Conservation (phyloP, 1,284 basidiomycete genomes). For the Boletus sp. region DNA sequence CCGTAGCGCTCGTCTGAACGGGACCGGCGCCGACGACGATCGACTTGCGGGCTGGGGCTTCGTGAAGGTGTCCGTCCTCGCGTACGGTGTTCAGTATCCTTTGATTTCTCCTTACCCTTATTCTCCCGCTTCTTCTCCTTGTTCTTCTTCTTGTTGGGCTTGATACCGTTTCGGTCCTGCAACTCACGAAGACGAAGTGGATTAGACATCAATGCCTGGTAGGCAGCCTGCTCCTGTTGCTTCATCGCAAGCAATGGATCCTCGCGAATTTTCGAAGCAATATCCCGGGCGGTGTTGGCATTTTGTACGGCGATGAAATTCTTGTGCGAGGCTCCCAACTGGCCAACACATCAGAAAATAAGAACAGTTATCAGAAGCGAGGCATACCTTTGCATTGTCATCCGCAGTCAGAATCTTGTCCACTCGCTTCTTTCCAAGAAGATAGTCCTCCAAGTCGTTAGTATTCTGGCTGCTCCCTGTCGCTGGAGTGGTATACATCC, state of each 20-base stretch:
- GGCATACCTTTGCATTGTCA: slow-evolving; percentile 81
- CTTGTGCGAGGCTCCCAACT: slow-evolving; percentile 86
- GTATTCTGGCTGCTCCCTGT: slow-evolving; percentile 81
- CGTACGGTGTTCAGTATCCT: slow-evolving; percentile 35
- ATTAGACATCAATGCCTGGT: slow-evolving; percentile 88
- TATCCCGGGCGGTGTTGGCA: slow-evolving; percentile 89
- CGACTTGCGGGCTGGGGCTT: slow-evolving; percentile 40
- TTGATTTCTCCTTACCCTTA: slow-evolving; percentile 56
- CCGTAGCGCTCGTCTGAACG: slow-evolving; percentile 42
- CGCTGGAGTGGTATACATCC: slow-evolving; percentile 98
- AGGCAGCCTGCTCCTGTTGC: slow-evolving; percentile 94
- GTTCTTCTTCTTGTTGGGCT: slow-evolving; percentile 76
- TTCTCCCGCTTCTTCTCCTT: slow-evolving; percentile 65
- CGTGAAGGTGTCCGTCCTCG: slow-evolving; percentile 44
- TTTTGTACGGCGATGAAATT: slow-evolving; percentile 93
- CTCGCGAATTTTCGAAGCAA: slow-evolving; percentile 92
- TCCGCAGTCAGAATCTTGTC: slow-evolving; percentile 94
- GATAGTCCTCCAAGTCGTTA: slow-evolving; percentile 94
- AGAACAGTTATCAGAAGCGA: neutral
- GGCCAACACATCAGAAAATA: slow-evolving; percentile 15
- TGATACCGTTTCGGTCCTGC: slow-evolving; percentile 76
- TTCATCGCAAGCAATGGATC: slow-evolving; percentile 97
- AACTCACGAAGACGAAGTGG: slow-evolving; percentile 86
- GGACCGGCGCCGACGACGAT: slow-evolving; percentile 39
- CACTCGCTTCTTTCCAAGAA: slow-evolving; percentile 98